phyloP scores from a whole-genome alignment of 441 rosid species.

The Breynia disticha region DNA sequence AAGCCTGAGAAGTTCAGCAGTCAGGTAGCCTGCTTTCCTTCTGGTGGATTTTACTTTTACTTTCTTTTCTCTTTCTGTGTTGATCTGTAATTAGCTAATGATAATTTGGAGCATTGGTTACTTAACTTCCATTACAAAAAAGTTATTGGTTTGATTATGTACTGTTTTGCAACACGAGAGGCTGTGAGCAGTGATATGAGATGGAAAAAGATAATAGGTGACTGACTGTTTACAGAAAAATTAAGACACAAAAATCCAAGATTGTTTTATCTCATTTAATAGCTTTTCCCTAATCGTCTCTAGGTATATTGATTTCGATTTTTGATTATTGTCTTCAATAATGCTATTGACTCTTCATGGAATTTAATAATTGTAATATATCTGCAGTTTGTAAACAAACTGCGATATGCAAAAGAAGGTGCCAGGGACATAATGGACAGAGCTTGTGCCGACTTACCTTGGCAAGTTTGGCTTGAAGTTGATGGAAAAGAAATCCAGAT shows the following conservation, averaged over 20 bases:
- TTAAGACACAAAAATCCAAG: too few species aligned
- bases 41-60: neutral
- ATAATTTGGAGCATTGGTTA: too few species aligned
- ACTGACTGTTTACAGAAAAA: too few species aligned
- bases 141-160: too few species aligned
- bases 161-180: too few species aligned
- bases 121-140: too few species aligned
- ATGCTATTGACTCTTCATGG: conserved; percentile 4
- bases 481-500: conserved; percentile 57
- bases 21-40: conserved; percentile 30
- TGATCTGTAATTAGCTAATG: neutral
- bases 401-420: conserved; percentile 70
- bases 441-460: conserved; percentile 68
- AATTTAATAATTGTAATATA: conserved; percentile 11
- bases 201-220: too few species aligned
- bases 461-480: conserved; percentile 75
- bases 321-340: conserved; percentile 11
- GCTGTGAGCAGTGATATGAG: too few species aligned
- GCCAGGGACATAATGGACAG: conserved; percentile 69
- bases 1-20: conserved; percentile 60
- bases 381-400: conserved; percentile 56
- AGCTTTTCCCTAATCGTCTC: neutral
- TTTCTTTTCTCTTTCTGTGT: neutral
- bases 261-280: too few species aligned
- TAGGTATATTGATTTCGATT: neutral